A percentile compares a stretch with the other conserved stretches of the same genome.
These are phyloP conservation scores for Thelonectria rubi DNA, from an alignment of 2,329 filamentous ascomycete genomes.

Conservation along the genomic window DNA sequence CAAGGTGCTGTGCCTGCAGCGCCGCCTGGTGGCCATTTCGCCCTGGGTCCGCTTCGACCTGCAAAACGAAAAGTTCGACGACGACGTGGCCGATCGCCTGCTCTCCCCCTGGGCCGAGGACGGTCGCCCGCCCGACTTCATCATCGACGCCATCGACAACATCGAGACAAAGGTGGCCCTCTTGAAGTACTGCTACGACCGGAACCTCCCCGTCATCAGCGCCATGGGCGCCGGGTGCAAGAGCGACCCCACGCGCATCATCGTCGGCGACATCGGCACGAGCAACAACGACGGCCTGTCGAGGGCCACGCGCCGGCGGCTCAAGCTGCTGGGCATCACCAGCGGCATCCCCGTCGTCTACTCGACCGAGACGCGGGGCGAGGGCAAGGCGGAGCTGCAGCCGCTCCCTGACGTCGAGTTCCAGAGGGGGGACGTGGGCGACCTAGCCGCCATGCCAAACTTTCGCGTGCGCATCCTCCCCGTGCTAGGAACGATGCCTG, in stretches of 20 bases:
- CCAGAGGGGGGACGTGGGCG: slow-evolving; percentile 82
- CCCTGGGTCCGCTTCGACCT: slow-evolving; percentile 94
- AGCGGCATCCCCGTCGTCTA: slow-evolving; percentile 91
- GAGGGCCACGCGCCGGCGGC: slow-evolving; percentile 79
- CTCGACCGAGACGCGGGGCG: slow-evolving; percentile 88
- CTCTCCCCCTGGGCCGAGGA: slow-evolving; percentile 71
- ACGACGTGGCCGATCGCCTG: slow-evolving; percentile 69
- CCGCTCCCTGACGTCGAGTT: slow-evolving; percentile 91
- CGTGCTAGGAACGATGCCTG: slow-evolving; percentile 95
- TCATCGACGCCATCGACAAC: slow-evolving; percentile 99
- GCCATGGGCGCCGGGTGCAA: slow-evolving; percentile 98
- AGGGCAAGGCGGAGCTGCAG: slow-evolving; percentile 89
- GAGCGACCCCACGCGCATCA: slow-evolving; percentile 82
- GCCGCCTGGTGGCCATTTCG: slow-evolving; percentile 82
- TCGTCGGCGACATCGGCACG: slow-evolving; percentile 88
- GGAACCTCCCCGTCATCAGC: slow-evolving; percentile 83
- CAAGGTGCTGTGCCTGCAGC: slow-evolving; percentile 87
- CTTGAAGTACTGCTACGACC: slow-evolving; percentile 84
- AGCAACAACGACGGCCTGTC: slow-evolving; percentile 92
- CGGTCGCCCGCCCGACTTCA: slow-evolving; percentile 77
- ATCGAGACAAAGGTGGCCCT: slow-evolving; percentile 96
- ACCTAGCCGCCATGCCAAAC: slow-evolving; percentile 88
- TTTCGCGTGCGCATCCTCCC: slow-evolving; percentile 96
- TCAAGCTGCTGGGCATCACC: slow-evolving; percentile 81
- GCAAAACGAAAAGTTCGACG: slow-evolving; percentile 83